A percentile compares a stretch with the other conserved stretches of the same genome.
These are phyloP conservation scores for Dendrobium huoshanense DNA, from an alignment of 106 monocot genomes.

Conservation along the genomic window DNA sequence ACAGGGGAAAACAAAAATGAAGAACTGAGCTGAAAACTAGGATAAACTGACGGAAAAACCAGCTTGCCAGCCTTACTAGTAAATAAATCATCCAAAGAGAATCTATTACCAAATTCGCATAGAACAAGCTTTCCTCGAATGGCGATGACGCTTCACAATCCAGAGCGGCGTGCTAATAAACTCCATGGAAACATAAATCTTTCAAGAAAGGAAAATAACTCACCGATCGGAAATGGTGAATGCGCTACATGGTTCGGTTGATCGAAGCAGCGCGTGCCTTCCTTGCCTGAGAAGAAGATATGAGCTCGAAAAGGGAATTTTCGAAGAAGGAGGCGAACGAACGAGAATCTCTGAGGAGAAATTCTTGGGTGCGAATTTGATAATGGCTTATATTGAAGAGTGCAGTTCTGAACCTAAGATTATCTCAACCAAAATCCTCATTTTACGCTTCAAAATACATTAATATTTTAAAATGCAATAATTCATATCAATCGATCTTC, in stretches of 20 bases:
- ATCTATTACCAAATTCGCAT: background rate
- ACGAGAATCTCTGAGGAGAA: too few species aligned
- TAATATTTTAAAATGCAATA: too few species aligned
- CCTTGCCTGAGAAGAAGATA: background rate
- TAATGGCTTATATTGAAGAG: too few species aligned
- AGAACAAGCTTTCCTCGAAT: background rate
- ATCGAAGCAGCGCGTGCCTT: background rate
- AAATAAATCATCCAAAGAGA: background rate
- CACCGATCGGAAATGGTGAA: background rate
- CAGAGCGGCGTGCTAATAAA: background rate
- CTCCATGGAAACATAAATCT: background rate
- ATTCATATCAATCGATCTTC: too few species aligned
- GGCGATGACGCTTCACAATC: background rate
- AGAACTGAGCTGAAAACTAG: background rate
- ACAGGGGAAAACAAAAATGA: background rate
- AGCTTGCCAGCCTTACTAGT: background rate
- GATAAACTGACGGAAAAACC: background rate
- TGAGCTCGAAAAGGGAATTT: too few species aligned
- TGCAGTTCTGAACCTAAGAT: too few species aligned
- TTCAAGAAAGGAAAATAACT: background rate
- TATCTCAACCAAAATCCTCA: too few species aligned
- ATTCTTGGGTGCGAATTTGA: too few species aligned
- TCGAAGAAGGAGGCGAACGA: background rate
- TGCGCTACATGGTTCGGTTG: background rate
- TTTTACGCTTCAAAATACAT: too few species aligned